A percentile compares a stretch with the other conserved stretches of the same genome.
Conservation (phyloP, 2,329 filamentous ascomycete genomes). For the Fusarium sp. region DNA sequence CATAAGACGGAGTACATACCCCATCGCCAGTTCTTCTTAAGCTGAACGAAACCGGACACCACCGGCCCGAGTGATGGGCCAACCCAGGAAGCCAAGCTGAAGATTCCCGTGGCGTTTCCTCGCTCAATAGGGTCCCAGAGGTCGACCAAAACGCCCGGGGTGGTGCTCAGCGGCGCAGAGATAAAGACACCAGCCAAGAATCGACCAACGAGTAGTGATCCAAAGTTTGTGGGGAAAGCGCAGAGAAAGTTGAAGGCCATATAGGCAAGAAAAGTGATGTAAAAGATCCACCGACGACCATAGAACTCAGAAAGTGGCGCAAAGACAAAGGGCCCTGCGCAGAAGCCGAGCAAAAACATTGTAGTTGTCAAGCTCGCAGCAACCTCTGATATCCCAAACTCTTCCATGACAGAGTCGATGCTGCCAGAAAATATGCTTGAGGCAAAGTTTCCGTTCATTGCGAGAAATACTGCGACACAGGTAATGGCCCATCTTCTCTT, state of each 20-base stretch:
- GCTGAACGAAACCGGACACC: conserved; percentile 65
- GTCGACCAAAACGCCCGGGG: conserved; percentile 63
- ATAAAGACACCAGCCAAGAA: conserved; percentile 67
- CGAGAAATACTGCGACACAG: conserved; percentile 55
- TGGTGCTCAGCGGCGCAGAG: conserved; percentile 59
- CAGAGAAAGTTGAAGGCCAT: conserved; percentile 64
- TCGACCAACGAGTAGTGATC: conserved; percentile 61
- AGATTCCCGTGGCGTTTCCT: conserved; percentile 64
- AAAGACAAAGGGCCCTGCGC: conserved; percentile 67
- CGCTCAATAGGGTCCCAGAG: conserved; percentile 63
- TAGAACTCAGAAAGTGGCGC: conserved; percentile 68
- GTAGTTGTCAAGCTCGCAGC: conserved; percentile 62
- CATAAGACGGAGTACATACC: conserved; percentile 60
- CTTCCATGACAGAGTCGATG: conserved; percentile 42
- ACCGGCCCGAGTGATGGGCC: conserved; percentile 65
- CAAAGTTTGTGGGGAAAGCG: conserved; percentile 66
- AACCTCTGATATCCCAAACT: conserved; percentile 59
- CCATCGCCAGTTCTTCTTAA: conserved; percentile 66
- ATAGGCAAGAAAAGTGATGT: conserved; percentile 60
- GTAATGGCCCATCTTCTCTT: conserved; percentile 55
- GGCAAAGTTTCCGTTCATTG: conserved; percentile 66
- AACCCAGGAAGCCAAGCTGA: conserved; percentile 63
- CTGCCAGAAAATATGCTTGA: conserved; percentile 49
- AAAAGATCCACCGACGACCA: conserved; percentile 64
- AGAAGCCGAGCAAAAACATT: conserved; percentile 66